Percentiles rank a stretch among this genome's conserved stretches.
Conservation (phyloP, 768 basidiomycete species). For the Amanita phalloides region DNA sequence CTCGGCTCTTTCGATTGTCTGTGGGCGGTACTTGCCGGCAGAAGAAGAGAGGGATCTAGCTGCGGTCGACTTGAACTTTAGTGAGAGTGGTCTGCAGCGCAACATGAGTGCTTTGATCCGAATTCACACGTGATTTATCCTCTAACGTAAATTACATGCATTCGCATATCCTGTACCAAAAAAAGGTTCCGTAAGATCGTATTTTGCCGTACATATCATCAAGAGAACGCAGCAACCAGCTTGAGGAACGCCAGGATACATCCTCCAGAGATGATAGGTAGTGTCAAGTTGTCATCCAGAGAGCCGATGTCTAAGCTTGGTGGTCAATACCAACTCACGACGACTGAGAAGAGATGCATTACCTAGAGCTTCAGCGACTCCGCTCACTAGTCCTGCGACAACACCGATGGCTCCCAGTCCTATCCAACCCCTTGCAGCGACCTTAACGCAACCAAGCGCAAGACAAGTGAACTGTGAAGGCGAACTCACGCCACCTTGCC, state of each 20-base stretch:
- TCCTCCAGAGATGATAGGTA: conserved; percentile 81
- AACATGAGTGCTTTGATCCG: conserved; percentile 1
- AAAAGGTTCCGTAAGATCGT: neutral
- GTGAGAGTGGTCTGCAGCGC: neutral
- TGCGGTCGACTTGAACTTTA: neutral
- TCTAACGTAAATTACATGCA: neutral
- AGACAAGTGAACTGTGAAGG: conserved; percentile 9
- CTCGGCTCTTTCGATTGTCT: conserved; percentile 58
- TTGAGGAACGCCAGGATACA: conserved; percentile 35
- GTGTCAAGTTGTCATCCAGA: conserved; percentile 82
- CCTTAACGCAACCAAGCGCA: conserved; percentile 8
- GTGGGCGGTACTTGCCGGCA: neutral
- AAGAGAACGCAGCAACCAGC: conserved; percentile 21
- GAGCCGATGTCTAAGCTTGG: conserved; percentile 58
- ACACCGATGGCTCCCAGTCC: conserved; percentile 48
- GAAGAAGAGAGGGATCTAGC: neutral
- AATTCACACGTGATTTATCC: neutral
- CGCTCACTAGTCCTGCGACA: conserved; percentile 69
- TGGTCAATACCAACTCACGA: conserved; percentile 1
- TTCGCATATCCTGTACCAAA: neutral
- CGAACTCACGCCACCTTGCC: conserved; percentile 36
- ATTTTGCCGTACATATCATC: conserved; percentile 4
- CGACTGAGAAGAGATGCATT: conserved; percentile 17
- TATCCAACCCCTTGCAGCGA: conserved; percentile 26
- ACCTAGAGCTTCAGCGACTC: conserved; percentile 87